A percentile compares a stretch with the other conserved stretches of the same genome.
Evolutionary conservation across 2,329 filamentous ascomycete genomes (phyloP).

Genomic region (Amphichorda felina): DNA sequence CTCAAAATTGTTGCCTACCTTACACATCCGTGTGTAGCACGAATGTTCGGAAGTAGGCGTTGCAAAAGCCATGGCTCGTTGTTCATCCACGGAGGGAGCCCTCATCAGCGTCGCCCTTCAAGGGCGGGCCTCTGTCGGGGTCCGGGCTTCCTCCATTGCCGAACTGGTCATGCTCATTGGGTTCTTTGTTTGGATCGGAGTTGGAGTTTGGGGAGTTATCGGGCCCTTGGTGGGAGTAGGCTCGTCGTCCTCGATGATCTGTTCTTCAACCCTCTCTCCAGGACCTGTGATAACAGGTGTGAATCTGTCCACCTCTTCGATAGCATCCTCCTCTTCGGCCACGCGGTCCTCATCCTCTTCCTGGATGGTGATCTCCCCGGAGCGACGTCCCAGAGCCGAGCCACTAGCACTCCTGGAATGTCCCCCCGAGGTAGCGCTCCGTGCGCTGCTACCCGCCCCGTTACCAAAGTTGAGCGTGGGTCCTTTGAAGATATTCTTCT

Average conservation of each 20-base stretch:
- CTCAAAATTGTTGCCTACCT: no score
- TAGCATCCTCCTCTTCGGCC: constrained; percentile 29
- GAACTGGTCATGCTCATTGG: no score
- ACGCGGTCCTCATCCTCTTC: constrained; percentile 48
- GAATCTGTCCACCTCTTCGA: constrained; percentile 50
- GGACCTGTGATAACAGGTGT: constrained; percentile 33
- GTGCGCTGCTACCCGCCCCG: constrained; percentile 17
- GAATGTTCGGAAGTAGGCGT: no score
- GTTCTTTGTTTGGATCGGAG: background rate
- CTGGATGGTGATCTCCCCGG: constrained; percentile 63
- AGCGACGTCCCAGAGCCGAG: constrained; percentile 50
- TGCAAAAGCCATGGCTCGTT: no score
- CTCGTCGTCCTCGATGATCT: constrained; percentile 31
- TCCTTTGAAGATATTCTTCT: constrained; percentile 72
- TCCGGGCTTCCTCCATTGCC: background rate
- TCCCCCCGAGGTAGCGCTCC: constrained; percentile 24
- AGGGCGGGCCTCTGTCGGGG: no score
- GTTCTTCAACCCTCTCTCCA: constrained; percentile 32
- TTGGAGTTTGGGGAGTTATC: background rate
- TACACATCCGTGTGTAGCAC: no score
- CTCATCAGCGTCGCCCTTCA: background rate
- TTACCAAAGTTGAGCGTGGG: constrained; percentile 50
- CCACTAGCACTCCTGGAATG: constrained; percentile 50
- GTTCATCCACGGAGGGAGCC: background rate
- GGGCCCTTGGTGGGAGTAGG: constrained; percentile 8